Evolutionary conservation across 2,329 filamentous ascomycete genomes (phyloP).

Genomic region (Alternaria ventricosa): DNA sequence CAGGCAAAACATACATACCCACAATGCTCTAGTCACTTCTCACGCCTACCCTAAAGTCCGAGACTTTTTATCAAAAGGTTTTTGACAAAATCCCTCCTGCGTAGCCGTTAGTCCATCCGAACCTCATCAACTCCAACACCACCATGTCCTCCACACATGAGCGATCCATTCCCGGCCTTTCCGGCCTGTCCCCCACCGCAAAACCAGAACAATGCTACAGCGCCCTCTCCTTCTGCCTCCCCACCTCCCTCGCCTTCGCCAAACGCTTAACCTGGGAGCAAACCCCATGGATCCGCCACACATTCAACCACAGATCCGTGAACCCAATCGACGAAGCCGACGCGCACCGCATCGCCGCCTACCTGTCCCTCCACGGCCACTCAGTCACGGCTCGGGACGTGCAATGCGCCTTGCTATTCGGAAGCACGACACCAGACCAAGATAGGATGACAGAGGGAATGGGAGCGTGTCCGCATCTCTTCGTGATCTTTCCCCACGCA

Average conservation of each 20-base stretch:
- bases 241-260: slow-evolving; percentile 25
- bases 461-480: slow-evolving; percentile 11
- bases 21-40: not conserved
- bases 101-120: not conserved
- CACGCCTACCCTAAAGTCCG: not conserved
- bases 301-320: not conserved
- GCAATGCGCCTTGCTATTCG: slow-evolving; percentile 15
- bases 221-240: slow-evolving; percentile 22
- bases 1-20: not conserved
- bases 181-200: not conserved
- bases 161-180: not conserved
- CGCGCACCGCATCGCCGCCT: slow-evolving; percentile 8
- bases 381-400: not conserved
- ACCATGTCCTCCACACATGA: slow-evolving; percentile 2
- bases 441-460: not conserved
- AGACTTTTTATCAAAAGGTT: not conserved
- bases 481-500: slow-evolving; percentile 26
- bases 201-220: slow-evolving; percentile 1
- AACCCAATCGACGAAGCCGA: slow-evolving; percentile 12
- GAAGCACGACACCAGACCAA: not conserved
- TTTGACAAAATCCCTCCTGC: not conserved
- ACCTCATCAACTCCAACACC: not conserved
- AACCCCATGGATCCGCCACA: slow-evolving; percentile 20
- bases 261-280: slow-evolving; percentile 31
- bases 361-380: not conserved